These are phyloP conservation scores for Colletotrichum lini DNA, from an alignment of 2,329 filamentous ascomycete species.

Conservation along the genomic window DNA sequence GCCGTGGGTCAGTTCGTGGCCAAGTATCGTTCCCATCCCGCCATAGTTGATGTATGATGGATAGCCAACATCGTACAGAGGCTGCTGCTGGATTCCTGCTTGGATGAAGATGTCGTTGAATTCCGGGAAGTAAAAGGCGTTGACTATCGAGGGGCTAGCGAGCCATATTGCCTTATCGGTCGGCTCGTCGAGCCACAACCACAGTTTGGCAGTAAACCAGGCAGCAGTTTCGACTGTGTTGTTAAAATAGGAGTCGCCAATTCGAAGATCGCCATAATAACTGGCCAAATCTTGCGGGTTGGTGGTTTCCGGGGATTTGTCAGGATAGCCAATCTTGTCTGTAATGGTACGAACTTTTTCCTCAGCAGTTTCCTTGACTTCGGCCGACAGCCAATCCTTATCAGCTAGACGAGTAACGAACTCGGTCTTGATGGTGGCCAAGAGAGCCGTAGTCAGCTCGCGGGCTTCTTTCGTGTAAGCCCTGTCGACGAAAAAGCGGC, in stretches of 20 bases:
- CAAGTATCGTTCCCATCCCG: conserved; percentile 76
- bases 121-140: conserved; percentile 76
- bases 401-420: conserved; percentile 72
- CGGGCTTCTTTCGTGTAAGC: conserved; percentile 77
- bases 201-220: conserved; percentile 64
- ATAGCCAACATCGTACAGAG: conserved; percentile 73
- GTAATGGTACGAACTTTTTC: conserved; percentile 76
- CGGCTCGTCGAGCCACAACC: conserved; percentile 71
- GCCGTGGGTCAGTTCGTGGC: conserved; percentile 78
- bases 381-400: conserved; percentile 75
- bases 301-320: conserved; percentile 61
- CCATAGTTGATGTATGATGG: conserved; percentile 79
- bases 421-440: conserved; percentile 76
- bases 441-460: conserved; percentile 75
- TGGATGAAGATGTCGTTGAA: conserved; percentile 79
- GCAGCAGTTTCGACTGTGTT: conserved; percentile 67
- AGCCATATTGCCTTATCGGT: conserved; percentile 72
- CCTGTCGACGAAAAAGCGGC: conserved; percentile 78
- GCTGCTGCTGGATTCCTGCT: conserved; percentile 76
- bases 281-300: conserved; percentile 67
- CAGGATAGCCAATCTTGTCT: conserved; percentile 78
- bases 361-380: conserved; percentile 71
- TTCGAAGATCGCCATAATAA: conserved; percentile 68
- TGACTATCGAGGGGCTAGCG: conserved; percentile 71
- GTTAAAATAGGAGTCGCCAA: conserved; percentile 68